phyloP scores from a whole-genome alignment of 2,329 filamentous ascomycete genomes.

The Aspergillus vadensis region DNA sequence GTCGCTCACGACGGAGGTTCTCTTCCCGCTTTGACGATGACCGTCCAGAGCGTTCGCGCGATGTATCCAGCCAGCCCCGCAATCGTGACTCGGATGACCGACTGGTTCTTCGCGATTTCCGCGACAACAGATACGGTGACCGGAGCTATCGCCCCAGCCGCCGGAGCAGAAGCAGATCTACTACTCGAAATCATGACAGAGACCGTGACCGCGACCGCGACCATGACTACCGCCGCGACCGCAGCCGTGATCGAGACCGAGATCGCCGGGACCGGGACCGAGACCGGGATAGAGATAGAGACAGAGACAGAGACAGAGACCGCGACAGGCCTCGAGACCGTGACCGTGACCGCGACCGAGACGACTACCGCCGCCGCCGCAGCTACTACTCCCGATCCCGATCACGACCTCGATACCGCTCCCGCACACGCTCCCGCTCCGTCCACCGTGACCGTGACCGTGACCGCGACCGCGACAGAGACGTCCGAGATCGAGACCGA shows the following conservation, averaged over 20 bases:
- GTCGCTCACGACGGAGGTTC: slow-evolving; percentile 31
- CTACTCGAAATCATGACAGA: slow-evolving; percentile 28
- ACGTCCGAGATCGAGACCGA: not conserved
- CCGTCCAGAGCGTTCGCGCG: slow-evolving; percentile 32
- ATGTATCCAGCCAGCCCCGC: slow-evolving; percentile 32
- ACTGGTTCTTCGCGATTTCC: slow-evolving; percentile 34
- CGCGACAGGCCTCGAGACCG: slow-evolving; percentile 15
- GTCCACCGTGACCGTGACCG: slow-evolving; percentile 15
- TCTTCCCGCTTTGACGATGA: slow-evolving; percentile 34
- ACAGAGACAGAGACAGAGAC: slow-evolving; percentile 13
- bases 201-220: slow-evolving; percentile 30
- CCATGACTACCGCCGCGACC: slow-evolving; percentile 29
- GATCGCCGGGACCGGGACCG: slow-evolving; percentile 17
- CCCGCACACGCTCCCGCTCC: slow-evolving; percentile 11
- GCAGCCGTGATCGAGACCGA: slow-evolving; percentile 17
- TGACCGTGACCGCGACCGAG: slow-evolving; percentile 18
- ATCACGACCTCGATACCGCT: slow-evolving; percentile 6
- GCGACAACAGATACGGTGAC: slow-evolving; percentile 31
- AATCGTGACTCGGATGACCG: slow-evolving; percentile 39
- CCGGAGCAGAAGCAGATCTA: slow-evolving; percentile 40
- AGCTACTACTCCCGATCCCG: slow-evolving; percentile 28
- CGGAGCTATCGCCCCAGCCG: slow-evolving; percentile 36
- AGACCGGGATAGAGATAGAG: slow-evolving; percentile 10
- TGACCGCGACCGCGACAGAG: slow-evolving; percentile 13
- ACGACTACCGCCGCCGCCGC: slow-evolving; percentile 20